Conservation (phyloP, 2,329 filamentous ascomycete genomes). For the Sarocladiaceae sp. region DNA sequence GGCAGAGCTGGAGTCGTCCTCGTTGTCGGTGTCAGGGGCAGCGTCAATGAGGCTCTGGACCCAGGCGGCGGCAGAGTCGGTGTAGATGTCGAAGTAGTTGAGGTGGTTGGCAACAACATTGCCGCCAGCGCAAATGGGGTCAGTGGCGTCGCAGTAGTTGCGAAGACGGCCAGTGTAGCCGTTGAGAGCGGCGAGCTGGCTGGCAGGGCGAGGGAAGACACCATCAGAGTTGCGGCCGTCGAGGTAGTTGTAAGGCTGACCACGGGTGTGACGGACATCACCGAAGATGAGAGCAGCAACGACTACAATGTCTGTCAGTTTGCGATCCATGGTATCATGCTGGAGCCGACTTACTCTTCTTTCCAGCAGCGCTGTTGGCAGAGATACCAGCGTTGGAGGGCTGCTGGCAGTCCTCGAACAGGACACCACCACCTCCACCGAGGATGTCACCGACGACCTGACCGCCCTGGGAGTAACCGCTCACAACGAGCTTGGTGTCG, state of each 20-base stretch:
- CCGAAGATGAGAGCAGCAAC: constrained; percentile 28
- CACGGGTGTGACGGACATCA: constrained; percentile 26
- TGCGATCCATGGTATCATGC: not conserved
- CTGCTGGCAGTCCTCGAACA: constrained; percentile 25
- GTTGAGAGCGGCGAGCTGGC: constrained; percentile 21
- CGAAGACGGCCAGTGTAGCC: constrained; percentile 21
- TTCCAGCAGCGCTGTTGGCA: constrained; percentile 21
- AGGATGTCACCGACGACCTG: constrained; percentile 31
- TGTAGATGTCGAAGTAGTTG: constrained; percentile 30
- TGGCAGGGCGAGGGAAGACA: constrained; percentile 23
- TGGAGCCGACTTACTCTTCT: constrained; percentile 23
- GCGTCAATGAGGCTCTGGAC: constrained; percentile 5
- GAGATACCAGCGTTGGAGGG: constrained; percentile 19
- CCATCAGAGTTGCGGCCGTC: constrained; percentile 19
- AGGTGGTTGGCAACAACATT: constrained; percentile 25
- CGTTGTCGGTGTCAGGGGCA: not conserved
- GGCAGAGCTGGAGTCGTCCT: not conserved
- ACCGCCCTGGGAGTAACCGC: constrained; percentile 34
- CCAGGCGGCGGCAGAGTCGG: constrained; percentile 15
- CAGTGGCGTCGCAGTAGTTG: constrained; percentile 29
- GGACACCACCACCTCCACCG: constrained; percentile 26
- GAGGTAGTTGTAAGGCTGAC: constrained; percentile 27
- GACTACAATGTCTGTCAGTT: constrained; percentile 15
- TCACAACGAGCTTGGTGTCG: constrained; percentile 31
- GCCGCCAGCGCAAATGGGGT: constrained; percentile 33